phyloP scores from a whole-genome alignment of 805 yeast genomes.

The Schwanniomyces vanrijiae region DNA sequence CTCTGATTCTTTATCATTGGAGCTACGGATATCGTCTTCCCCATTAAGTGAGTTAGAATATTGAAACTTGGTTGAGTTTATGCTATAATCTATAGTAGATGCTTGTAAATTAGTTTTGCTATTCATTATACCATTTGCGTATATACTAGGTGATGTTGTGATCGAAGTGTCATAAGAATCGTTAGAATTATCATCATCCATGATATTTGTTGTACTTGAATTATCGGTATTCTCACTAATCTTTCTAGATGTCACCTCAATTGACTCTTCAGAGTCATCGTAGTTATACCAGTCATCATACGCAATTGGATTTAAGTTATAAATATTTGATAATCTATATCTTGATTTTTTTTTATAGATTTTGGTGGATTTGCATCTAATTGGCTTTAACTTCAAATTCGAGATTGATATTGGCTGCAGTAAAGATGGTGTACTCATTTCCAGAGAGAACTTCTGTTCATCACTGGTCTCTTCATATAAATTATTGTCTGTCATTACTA shows the following conservation, averaged over 20 bases:
- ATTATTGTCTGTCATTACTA: not conserved
- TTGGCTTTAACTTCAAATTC: slow-evolving; percentile 38
- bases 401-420: slow-evolving; percentile 30
- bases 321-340: slow-evolving; percentile 38
- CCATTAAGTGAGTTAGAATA: not conserved
- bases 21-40: not conserved
- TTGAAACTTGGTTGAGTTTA: not conserved
- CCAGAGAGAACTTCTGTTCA: not conserved
- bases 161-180: not conserved
- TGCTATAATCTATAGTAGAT: not conserved
- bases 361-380: slow-evolving; percentile 31
- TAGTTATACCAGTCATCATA: slow-evolving; percentile 12
- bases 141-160: not conserved
- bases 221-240: not conserved
- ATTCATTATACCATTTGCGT: not conserved
- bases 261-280: not conserved
- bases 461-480: not conserved
- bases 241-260: not conserved
- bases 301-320: slow-evolving; percentile 36
- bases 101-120: not conserved
- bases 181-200: slow-evolving; percentile 5
- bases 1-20: not conserved
- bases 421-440: slow-evolving; percentile 7
- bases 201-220: slow-evolving; percentile 3
- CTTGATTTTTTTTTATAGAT: slow-evolving; percentile 41